Base-by-base conservation (phyloP, 805 yeast species). In the Zygosaccharomyces lentus region DNA sequence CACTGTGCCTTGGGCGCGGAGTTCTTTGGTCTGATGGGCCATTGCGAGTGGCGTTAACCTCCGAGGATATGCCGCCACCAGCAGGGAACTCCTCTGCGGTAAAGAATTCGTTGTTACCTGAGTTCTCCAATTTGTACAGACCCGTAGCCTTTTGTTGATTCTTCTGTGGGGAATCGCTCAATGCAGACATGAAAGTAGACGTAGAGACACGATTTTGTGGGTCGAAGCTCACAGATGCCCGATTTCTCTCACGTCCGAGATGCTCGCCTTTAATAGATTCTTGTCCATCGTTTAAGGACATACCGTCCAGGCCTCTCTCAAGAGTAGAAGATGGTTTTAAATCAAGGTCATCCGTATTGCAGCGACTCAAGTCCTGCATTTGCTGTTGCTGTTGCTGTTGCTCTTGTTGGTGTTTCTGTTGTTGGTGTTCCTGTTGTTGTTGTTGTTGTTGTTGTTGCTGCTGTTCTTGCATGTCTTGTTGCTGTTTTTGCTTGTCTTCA, bases 21-120 rank as follows among this genome's bases (percentile, higher is more conserved):
- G 24, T 4, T 6, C 25, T 38, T 10, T 21, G 24, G 23, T 17
- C 9, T 1, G 24, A 13, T 17, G 34, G 30, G 16, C 15, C 7
- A 23, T 40, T 19, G 12, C 10, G 2, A 7, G 41, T 27, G 4
- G 27, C 29, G 13, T 12, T 17, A 4, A 15, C 41, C 15, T 26
- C 32, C 7, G 25, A 17, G 9, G 23, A 9, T n/a, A 27, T 27
- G 6, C 34, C 24, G 12, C 24, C 16, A 27, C 31, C 26, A 13
- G 35, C 37, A 5, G 51, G 56, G 34, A 59, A 55, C 31, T 62
- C 66, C 30, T 57, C 55, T 2, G 67, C 67, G 4, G 67, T 64
- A 3, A 59, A 57, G 37, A 53, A 64, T 6, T 46, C 58, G 6
- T 53, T 56, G 35, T 58, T 58, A 7, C 64, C 58, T 5, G 60